These are phyloP conservation scores for Ascochyta fabae DNA, from an alignment of 2,329 filamentous ascomycete genomes.

Conservation along the genomic window DNA sequence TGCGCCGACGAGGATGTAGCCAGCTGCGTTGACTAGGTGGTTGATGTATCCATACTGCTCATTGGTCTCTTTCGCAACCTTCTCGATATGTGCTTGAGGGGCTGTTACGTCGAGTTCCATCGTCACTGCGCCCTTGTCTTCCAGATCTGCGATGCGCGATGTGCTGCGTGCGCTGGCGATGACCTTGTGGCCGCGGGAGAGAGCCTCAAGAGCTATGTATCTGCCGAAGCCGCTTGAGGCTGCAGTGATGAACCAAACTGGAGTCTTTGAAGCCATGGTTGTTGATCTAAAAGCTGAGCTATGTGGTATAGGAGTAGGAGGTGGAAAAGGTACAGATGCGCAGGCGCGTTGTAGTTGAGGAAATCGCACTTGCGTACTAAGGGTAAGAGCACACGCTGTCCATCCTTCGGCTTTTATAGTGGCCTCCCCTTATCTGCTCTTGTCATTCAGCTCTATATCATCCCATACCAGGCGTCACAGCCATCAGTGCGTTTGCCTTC, in stretches of 20 bases:
- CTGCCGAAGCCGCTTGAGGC: constrained; percentile 57
- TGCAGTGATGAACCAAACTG: constrained; percentile 60
- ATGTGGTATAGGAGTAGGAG: too few relatives aligned
- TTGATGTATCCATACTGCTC: constrained; percentile 52
- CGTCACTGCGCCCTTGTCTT: constrained; percentile 44
- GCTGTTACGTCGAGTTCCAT: constrained; percentile 53
- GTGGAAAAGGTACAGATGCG: too few relatives aligned
- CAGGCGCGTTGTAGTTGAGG: too few relatives aligned
- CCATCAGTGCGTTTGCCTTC: too few relatives aligned
- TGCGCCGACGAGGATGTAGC: constrained; percentile 53
- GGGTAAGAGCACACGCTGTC: too few relatives aligned
- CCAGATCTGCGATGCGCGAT: constrained; percentile 44
- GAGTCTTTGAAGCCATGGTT: constrained; percentile 23
- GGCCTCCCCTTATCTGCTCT: too few relatives aligned
- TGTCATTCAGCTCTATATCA: too few relatives aligned
- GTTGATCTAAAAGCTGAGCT: too few relatives aligned
- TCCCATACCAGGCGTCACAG: too few relatives aligned
- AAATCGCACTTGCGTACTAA: too few relatives aligned
- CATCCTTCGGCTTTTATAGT: too few relatives aligned
- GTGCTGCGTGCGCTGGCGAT: constrained; percentile 56
- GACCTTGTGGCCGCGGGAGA: constrained; percentile 55
- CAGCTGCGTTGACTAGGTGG: constrained; percentile 57
- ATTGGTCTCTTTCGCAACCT: constrained; percentile 47
- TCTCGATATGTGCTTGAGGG: constrained; percentile 42
- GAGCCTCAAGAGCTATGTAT: constrained; percentile 52